Evolutionary conservation across 352 stramenopile species (phyloP), one percentile per base, ranked within the genome.

Genomic region (Pythium pyrilobum): DNA sequence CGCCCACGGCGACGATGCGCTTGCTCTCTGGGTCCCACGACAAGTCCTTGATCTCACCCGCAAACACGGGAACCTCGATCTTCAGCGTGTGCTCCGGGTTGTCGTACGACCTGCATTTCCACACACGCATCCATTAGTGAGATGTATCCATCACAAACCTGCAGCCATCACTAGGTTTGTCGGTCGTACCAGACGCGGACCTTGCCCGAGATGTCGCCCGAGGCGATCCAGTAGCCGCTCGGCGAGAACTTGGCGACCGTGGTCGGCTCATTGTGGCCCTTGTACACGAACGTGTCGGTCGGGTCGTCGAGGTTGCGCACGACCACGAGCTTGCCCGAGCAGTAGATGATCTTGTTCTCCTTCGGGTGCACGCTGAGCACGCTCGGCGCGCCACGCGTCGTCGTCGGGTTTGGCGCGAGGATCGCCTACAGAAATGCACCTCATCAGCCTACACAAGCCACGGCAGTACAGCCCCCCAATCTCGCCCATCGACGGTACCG

Each of bases 71-170:
- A 8, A 96, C 72, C 56, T 98, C 95, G 38, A 98, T 77, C 71
- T 98, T 98, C 44, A 96, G 75, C 27, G 89, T 87, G 68, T 99
- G 96, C 66, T 99, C 94, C 44, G 94, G 90, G 71, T 98, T 97
- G 74, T 99, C 95, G 57, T 93, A 98, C 25, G 92, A 93, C 72
- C 72, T 83, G 38, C 8, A 32, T 31, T 9, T n/a, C n/a, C n/a
- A n/a, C n/a, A n/a, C n/a, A n/a, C n/a, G n/a, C n/a, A 50, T 4
- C 38, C n/a, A 20, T 12, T 28, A 52, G 44, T 25, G 10, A 47
- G 23, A n/a, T n/a, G n/a, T n/a, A n/a, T n/a, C n/a, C n/a, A n/a
- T n/a, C 16, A 23, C 13, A 7, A 36, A 20, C 38, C 37, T n/a
- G 38, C 16, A 5, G 25, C 5, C n/a, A 23, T n/a, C n/a, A n/a